A percentile compares a stretch with the other conserved stretches of the same genome.
phyloP scores from a whole-genome alignment of 179 eudicot species.

The Gypsophila paniculata region DNA sequence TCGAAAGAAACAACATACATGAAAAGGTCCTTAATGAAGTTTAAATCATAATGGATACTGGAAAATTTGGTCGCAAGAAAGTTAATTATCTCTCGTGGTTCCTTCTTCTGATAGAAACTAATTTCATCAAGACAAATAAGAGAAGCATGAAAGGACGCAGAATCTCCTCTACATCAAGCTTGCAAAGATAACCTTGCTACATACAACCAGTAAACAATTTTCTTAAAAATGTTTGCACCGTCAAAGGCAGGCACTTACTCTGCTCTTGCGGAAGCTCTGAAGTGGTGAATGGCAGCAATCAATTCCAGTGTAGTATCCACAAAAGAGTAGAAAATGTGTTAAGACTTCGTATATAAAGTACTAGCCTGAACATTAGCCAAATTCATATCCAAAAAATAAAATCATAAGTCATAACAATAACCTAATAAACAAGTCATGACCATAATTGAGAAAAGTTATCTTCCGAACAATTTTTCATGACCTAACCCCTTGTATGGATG shows the following conservation, averaged over 20 bases:
- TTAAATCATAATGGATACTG: neutral
- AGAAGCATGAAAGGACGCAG: neutral
- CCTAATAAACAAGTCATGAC: slow-evolving; percentile 2
- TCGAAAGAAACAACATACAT: neutral
- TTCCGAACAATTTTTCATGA: neutral
- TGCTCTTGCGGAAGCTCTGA: slow-evolving; percentile 82
- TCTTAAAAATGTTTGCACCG: neutral
- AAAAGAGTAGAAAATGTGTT: slow-evolving; percentile 13
- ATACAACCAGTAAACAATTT: neutral
- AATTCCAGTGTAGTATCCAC: slow-evolving; percentile 19
- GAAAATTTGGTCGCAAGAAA: neutral
- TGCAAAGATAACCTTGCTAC: neutral
- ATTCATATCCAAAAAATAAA: slow-evolving; percentile 1
- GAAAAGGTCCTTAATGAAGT: neutral
- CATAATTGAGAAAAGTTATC: neutral
- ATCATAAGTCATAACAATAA: neutral
- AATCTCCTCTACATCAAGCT: neutral
- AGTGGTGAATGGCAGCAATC: slow-evolving; percentile 23
- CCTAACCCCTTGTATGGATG: neutral
- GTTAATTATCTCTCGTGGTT: neutral
- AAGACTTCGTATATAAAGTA: slow-evolving; percentile 5
- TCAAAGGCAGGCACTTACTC: slow-evolving; percentile 49
- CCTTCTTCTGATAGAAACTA: neutral
- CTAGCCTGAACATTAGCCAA: neutral
- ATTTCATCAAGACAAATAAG: neutral